phyloP scores from a whole-genome alignment of 129 eudicot genomes.

The Lactuca saligna region DNA sequence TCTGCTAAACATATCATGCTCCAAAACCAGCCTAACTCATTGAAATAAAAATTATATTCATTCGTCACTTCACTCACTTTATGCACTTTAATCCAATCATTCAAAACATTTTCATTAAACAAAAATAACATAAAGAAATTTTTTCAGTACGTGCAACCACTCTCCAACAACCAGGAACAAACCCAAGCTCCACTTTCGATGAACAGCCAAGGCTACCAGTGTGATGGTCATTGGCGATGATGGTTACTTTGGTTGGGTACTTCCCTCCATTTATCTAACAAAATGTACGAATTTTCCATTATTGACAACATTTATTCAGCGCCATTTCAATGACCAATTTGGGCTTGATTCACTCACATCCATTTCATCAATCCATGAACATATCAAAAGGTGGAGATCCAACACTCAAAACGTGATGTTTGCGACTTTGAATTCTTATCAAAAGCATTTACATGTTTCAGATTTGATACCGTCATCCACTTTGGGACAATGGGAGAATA shows the following conservation, averaged over 20 bases:
- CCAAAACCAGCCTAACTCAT: conserved; percentile 27
- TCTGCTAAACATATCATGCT: conserved; percentile 41
- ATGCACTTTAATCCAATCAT: conserved; percentile 30
- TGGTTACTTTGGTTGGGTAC: conserved; percentile 99
- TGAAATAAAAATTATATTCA: conserved; percentile 17
- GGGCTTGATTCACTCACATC: conserved; percentile 97
- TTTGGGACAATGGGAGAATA: conserved; percentile 99
- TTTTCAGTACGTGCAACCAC: conserved; percentile 49
- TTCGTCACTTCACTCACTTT: conserved; percentile 38
- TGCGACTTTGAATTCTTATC: conserved; percentile 93
- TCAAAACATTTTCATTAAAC: conserved; percentile 32
- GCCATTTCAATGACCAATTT: conserved; percentile 85
- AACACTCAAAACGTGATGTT: conserved; percentile 83
- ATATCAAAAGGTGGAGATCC: conserved; percentile 80
- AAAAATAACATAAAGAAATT: conserved; percentile 34
- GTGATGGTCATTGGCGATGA: conserved; percentile 97
- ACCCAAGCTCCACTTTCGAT: conserved; percentile 43
- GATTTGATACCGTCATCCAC: conserved; percentile 91
- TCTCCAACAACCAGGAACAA: conserved; percentile 52
- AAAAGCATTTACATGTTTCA: conserved; percentile 73
- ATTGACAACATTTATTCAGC: conserved; percentile 90
- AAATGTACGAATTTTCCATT: conserved; percentile 79
- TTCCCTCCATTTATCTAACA: conserved; percentile 87
- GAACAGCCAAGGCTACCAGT: conserved; percentile 47
- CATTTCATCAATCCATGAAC: conserved; percentile 82